Base-by-base conservation (phyloP, 805 yeast genomes). In the Schwanniomyces yamadae region DNA sequence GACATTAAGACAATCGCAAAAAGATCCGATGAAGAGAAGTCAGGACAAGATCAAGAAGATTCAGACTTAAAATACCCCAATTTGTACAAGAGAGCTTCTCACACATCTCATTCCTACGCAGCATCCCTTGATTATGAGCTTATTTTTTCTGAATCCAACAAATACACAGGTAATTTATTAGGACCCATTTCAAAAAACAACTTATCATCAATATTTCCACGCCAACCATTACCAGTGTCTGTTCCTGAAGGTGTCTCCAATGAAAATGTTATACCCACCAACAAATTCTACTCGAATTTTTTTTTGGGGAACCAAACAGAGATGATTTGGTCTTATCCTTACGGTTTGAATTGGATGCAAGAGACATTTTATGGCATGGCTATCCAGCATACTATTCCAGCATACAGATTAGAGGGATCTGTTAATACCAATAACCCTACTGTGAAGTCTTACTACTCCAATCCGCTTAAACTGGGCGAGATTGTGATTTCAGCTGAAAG, bases 231-330 rank as follows among this genome's bases (percentile, higher is more conserved):
- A 28, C 73, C 73, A 9, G 54, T 77, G 37, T 45, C 51, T 0
- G 52, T 78, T 25, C 78, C 82, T 13, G 46, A 45, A 3, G 77
- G 77, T 23, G 79, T 75, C 23, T 57, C 63, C 26, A 66, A 69
- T 40, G 52, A 59, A 33, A 46, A 44, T 8, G 74, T 71, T 8
- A 69, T 75, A 41, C 79, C 80, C 50, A 87, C 95, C 16, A 85
- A 86, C 66, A 85, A 84, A 60, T 86, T 85, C 58, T 84, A 75
- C 59, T 75, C 78, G 23, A 85, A 86, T 55, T 52, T 84, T 49
- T 60, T 80, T 44, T 62, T 83, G 15, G 82, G 66, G 14, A 59
- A 58, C 33, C 87, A 80, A 57, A 61, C 67, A 15, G 64, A 69
- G 33, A 72, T 78, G 33, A 74, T 73, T 4, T 84, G 74, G 63